Conservation (phyloP, 1,284 basidiomycete species). For the Trichosporon sp. region DNA sequence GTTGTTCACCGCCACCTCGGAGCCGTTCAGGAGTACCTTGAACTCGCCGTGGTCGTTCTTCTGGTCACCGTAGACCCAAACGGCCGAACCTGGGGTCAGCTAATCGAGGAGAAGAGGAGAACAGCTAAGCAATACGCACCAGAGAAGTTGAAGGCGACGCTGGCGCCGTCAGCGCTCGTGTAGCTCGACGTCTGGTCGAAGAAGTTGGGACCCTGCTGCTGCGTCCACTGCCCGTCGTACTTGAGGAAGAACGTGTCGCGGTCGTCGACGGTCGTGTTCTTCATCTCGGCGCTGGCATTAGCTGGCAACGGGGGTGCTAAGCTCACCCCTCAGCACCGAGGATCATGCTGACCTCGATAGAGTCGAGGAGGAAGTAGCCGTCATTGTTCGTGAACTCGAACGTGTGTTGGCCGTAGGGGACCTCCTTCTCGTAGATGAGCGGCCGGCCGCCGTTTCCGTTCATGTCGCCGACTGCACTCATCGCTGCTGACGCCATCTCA, state of each 20-base stretch:
- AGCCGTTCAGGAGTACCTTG: conserved; percentile 51
- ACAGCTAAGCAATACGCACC: conserved; percentile 31
- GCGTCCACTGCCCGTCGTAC: conserved; percentile 53
- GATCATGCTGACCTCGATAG: conserved; percentile 41
- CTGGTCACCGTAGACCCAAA: conserved; percentile 57
- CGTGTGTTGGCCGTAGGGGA: conserved; percentile 38
- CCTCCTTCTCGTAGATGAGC: conserved; percentile 37
- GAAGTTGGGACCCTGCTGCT: conserved; percentile 49
- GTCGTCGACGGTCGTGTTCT: conserved; percentile 53
- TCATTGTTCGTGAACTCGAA: conserved; percentile 44
- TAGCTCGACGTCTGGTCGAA: conserved; percentile 48
- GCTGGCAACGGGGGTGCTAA: background rate
- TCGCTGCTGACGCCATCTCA: conserved; percentile 27
- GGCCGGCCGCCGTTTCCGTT: conserved; percentile 35
- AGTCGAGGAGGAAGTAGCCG: conserved; percentile 46
- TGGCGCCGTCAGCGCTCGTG: conserved; percentile 44
- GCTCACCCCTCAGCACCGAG: conserved; percentile 48
- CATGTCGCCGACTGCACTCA: background rate
- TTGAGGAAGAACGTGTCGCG: conserved; percentile 35
- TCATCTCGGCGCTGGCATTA: conserved; percentile 42
- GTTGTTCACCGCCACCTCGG: conserved; percentile 37
- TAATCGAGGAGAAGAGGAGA: too few relatives aligned
- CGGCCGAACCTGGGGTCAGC: conserved; percentile 46
- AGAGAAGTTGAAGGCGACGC: conserved; percentile 46
- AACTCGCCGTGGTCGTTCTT: conserved; percentile 57